Evolutionary conservation across 179 eudicot species (phyloP), one percentile per base, ranked within the genome.

Genomic region (Spinacia oleracea): DNA sequence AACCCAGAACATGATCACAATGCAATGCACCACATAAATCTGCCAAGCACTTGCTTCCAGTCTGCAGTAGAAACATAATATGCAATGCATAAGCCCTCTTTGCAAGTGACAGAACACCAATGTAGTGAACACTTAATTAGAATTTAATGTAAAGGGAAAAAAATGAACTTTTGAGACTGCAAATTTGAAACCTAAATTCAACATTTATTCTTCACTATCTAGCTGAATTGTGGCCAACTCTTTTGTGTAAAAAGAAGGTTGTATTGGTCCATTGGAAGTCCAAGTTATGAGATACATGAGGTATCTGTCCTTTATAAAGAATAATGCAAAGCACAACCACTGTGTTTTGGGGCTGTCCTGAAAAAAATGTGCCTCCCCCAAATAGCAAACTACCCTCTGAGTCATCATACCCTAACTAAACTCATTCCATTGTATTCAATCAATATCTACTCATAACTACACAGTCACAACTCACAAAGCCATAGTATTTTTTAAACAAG

Each of bases 11-110:
- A 79, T 84, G 87, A 78, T 95, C 98, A 82, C 98, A 95, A 82
- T 95, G 98, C 87, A 93, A 83, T 4, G 98, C 95, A 75, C 98
- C 97, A 81, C 98, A 93, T 69, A 89, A 31, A 87, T 95, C 97
- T 53, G 97, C 93, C 88, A 95, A 87, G 86, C 98, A 95, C 84
- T 89, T 91, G 86, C 91, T 81, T 74, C 87, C 84, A 86, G 84
- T 93, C 98, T 95, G 92, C 77, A 84, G 8, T 66, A 70, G 1
- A 53, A 53, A 53, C 20, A 16, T 53, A 53, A 60, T 38, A 70
- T 43, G 59, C 34, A 16, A 75, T 43, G 23, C 62, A 64, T 79
- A 45, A 83, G 62, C 70, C 35, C 31, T 77, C 73, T 63, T 42
- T 14, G 43, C 23, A 67, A 74, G 68, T 27, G 25, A 68, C 27